These are phyloP conservation scores for Durio zibethinus DNA, from an alignment of 345 rosid species.

Conservation along the genomic window DNA sequence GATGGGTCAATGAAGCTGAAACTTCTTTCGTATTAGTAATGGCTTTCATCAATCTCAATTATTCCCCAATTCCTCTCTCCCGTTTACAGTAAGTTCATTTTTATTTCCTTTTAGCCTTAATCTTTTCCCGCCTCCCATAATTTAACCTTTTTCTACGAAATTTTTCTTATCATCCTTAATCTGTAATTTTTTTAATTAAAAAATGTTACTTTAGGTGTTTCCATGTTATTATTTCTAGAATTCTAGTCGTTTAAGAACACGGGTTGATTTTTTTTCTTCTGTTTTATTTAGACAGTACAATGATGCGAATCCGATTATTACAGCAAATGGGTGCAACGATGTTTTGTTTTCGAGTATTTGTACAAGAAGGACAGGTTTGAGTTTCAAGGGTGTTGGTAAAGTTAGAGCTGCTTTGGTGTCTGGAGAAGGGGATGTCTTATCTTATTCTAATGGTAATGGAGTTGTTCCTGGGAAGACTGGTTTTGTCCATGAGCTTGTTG, in stretches of 20 bases:
- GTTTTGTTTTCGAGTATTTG: slow-evolving; percentile 1
- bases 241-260: not conserved
- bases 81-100: not conserved
- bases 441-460: slow-evolving; percentile 37
- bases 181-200: not conserved
- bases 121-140: not conserved
- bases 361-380: slow-evolving; percentile 23
- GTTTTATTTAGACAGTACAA: slow-evolving; percentile 16
- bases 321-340: slow-evolving; percentile 19
- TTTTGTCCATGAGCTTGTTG: slow-evolving; percentile 10
- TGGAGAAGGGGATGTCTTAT: slow-evolving; percentile 46
- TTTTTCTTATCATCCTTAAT: not conserved
- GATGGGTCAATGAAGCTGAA: not conserved
- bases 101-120: not conserved
- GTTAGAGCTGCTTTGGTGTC: slow-evolving; percentile 42
- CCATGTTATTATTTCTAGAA: not conserved
- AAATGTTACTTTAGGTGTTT: not conserved
- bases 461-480: slow-evolving; percentile 24
- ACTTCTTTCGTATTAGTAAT: not conserved
- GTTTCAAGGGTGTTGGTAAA: slow-evolving; percentile 28
- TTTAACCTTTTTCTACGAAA: too few relatives aligned
- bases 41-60: slow-evolving; percentile 1
- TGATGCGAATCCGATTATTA: slow-evolving; percentile 11
- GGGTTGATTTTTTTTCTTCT: not conserved
- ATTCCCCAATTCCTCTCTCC: not conserved